Evolutionary conservation across 306 rosid species (phyloP), one percentile per base, ranked within the genome.

Genomic region (Abrus pulchellus): DNA sequence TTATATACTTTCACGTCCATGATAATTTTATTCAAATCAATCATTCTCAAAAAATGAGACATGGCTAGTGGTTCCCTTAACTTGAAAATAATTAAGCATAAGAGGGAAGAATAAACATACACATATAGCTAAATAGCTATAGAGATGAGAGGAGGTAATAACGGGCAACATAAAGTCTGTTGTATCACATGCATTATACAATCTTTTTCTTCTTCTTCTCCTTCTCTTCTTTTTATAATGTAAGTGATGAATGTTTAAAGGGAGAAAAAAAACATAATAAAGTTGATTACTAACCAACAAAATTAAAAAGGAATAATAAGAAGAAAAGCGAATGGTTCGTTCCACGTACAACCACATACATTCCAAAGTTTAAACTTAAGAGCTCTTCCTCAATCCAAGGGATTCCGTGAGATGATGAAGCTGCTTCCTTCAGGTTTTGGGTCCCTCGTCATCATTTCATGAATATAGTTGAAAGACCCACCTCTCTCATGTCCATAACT

Each of bases 181-280:
- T 88, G 88, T 92, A 84, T 91, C 94, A 93, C 97, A 93, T 93
- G 97, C 93, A 89, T 87, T 88, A 83, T 93, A 87, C 83, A 84
- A 87, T 36, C 33, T 47, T 84, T 83, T 81, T 71, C 61, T 47
- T 6, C 78, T 88, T 76, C 45, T 77, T 28, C 81, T 65, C 53
- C 53, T 68, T 68, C 86, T 84, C 92, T 91, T 89, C 96, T 89
- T 89, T 91, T 89, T 56, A 89, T 87, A 90, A 78, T 85, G 80
- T 87, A 92, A 82, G 69, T 77, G 76, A 83, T 60, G 74, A 87
- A 78, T 86, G 88, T 89, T 67, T 89, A 87, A 90, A 87, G 86
- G 63, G 41, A 75, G 74, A 6, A 13, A 8, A 82, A 38, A 41
- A 44, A 59, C 36, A 41, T 29, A 60, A 72, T 72, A 57, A 73